These are phyloP conservation scores for Dioscorea cayenensis DNA, from an alignment of 116 monocot species.

Conservation along the genomic window DNA sequence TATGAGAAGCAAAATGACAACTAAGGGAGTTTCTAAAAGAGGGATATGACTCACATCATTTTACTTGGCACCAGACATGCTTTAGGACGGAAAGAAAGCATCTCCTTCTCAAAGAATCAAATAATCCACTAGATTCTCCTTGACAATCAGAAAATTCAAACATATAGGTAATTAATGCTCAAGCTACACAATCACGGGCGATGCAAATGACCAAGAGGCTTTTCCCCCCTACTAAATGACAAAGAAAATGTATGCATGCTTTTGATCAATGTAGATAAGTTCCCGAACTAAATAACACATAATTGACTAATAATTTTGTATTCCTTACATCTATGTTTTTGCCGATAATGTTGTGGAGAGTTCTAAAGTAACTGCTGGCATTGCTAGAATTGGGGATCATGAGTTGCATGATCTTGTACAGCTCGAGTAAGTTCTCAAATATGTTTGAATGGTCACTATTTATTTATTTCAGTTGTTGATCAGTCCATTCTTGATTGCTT, in stretches of 20 bases:
- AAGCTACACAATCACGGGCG: no score
- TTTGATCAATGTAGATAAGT: background rate
- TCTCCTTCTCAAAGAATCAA: no score
- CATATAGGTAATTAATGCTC: no score
- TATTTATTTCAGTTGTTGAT: background rate
- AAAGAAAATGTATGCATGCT: slow-evolving; percentile 78
- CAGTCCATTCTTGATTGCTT: slow-evolving; percentile 4
- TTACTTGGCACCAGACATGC: no score
- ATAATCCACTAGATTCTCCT: no score
- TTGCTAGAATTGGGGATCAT: slow-evolving; percentile 82
- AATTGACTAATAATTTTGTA: background rate
- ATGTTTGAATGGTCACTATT: background rate
- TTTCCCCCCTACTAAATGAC: no score
- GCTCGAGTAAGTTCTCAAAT: slow-evolving; percentile 53
- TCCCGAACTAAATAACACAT: background rate
- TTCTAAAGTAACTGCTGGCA: slow-evolving; percentile 89
- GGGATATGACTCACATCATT: no score
- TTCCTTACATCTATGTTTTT: slow-evolving; percentile 77
- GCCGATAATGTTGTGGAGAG: slow-evolving; percentile 98
- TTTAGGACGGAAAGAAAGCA: no score
- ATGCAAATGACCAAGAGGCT: no score
- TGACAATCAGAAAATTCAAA: no score
- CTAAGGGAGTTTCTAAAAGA: no score
- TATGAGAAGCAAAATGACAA: no score
- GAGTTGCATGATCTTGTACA: slow-evolving; percentile 96